Conservation (phyloP, 768 basidiomycete genomes). For the Dendrothele bispora region DNA sequence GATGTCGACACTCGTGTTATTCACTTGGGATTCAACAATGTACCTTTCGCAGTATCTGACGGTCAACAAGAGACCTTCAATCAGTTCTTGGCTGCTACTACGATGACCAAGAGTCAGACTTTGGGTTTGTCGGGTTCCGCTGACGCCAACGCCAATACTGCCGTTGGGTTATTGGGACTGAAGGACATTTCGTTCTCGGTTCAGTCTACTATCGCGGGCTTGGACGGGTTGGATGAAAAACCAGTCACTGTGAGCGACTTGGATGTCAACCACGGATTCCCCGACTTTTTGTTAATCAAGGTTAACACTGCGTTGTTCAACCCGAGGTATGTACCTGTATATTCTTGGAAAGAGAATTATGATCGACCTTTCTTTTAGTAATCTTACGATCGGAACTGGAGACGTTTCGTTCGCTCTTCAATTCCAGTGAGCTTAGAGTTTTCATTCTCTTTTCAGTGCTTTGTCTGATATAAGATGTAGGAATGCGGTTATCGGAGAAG, state of each 20-base stretch:
- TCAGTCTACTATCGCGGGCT: constrained; percentile 54
- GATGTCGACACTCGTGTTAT: constrained; percentile 65
- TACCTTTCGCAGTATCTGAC: constrained; percentile 58
- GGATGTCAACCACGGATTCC: constrained; percentile 68
- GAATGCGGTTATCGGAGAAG: constrained; percentile 54
- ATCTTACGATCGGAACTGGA: constrained; percentile 53
- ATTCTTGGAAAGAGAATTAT: constrained; percentile 1
- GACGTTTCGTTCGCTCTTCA: constrained; percentile 62
- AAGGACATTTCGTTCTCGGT: constrained; percentile 60
- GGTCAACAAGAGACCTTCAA: constrained; percentile 54
- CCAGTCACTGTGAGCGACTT: constrained; percentile 57
- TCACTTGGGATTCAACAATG: constrained; percentile 54
- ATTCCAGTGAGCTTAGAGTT: constrained; percentile 52
- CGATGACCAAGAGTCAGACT: constrained; percentile 42
- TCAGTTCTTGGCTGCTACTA: constrained; percentile 61
- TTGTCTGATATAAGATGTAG: constrained; percentile 23
- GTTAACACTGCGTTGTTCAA: constrained; percentile 61
- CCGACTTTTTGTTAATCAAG: constrained; percentile 68
- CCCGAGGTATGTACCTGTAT: constrained; percentile 46
- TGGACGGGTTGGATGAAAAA: constrained; percentile 61
- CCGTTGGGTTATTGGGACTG: constrained; percentile 61
- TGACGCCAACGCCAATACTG: constrained; percentile 60
- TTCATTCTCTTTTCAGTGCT: neutral
- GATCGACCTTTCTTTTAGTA: constrained; percentile 22
- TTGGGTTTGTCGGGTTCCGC: constrained; percentile 55